These are phyloP conservation scores for Aspergillus hiratsukae DNA, from an alignment of 2,329 filamentous ascomycete species.

Conservation along the genomic window DNA sequence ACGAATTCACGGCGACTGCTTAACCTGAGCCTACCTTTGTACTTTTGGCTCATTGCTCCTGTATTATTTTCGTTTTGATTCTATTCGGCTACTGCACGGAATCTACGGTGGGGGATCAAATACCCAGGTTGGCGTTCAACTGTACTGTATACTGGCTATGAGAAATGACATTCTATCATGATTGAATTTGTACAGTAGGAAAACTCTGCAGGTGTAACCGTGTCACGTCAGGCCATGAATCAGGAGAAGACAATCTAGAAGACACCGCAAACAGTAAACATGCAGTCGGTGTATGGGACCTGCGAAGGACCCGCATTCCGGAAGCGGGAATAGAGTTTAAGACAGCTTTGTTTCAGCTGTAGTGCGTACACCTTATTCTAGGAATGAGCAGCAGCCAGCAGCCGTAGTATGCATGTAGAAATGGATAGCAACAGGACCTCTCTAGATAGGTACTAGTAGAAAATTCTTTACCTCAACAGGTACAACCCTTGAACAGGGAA, in stretches of 20 bases:
- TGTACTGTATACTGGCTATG: background rate
- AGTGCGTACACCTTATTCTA: no score
- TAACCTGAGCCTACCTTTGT: conserved; percentile 10
- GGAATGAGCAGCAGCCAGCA: no score
- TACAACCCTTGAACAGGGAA: no score
- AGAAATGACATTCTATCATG: background rate
- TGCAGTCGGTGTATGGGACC: background rate
- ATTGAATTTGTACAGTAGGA: background rate
- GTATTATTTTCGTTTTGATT: conserved; percentile 2
- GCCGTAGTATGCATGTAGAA: no score
- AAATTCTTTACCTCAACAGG: no score
- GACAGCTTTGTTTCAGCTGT: background rate
- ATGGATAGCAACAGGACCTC: no score
- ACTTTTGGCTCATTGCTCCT: background rate
- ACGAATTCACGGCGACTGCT: conserved; percentile 28
- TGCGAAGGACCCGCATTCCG: background rate
- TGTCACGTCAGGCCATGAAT: no score
- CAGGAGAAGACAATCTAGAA: background rate
- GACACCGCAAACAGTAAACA: background rate
- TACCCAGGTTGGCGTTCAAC: background rate
- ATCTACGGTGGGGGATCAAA: background rate
- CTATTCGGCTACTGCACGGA: background rate
- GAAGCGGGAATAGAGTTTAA: background rate
- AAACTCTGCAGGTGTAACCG: background rate
- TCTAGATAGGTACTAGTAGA: no score